Evolutionary conservation across 176 grass and related monocot species (phyloP).

Genomic region (Raddia guianensis): DNA sequence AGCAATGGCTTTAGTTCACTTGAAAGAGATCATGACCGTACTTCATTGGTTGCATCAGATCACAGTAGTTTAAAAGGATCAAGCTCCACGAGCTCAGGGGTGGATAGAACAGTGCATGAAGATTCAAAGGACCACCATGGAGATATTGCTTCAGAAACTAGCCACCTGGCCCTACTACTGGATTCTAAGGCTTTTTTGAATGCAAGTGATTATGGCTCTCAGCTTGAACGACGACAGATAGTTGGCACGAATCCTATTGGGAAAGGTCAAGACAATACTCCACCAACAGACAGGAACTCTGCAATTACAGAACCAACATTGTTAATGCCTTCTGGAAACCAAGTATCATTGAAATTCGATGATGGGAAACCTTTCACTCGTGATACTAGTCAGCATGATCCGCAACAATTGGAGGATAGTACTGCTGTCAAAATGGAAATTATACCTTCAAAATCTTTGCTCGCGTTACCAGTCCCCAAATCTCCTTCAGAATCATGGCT

Average conservation of each 20-base stretch:
- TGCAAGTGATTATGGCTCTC: slow-evolving; percentile 24
- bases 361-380: slow-evolving; percentile 18
- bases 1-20: slow-evolving; percentile 52
- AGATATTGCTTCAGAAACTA: slow-evolving; percentile 44
- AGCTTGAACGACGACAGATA: slow-evolving; percentile 21
- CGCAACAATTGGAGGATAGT: slow-evolving; percentile 24
- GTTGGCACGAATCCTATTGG: neutral
- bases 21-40: slow-evolving; percentile 49
- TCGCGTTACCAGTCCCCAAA: slow-evolving; percentile 76
- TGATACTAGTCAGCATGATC: slow-evolving; percentile 23
- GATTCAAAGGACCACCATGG: slow-evolving; percentile 53
- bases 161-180: slow-evolving; percentile 29
- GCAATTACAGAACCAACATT: slow-evolving; percentile 12
- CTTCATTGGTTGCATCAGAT: slow-evolving; percentile 49
- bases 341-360: slow-evolving; percentile 30
- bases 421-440: slow-evolving; percentile 33
- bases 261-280: slow-evolving; percentile 28
- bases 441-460: slow-evolving; percentile 47
- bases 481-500: slow-evolving; percentile 99
- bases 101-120: slow-evolving; percentile 45
- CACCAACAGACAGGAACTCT: slow-evolving; percentile 4
- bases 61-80: slow-evolving; percentile 56
- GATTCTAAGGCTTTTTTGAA: slow-evolving; percentile 35
- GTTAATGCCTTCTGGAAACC: slow-evolving; percentile 8
- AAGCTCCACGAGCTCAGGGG: slow-evolving; percentile 61